Evolutionary conservation across 768 basidiomycete species (phyloP).

Genomic region (Dentipellis fragilis): DNA sequence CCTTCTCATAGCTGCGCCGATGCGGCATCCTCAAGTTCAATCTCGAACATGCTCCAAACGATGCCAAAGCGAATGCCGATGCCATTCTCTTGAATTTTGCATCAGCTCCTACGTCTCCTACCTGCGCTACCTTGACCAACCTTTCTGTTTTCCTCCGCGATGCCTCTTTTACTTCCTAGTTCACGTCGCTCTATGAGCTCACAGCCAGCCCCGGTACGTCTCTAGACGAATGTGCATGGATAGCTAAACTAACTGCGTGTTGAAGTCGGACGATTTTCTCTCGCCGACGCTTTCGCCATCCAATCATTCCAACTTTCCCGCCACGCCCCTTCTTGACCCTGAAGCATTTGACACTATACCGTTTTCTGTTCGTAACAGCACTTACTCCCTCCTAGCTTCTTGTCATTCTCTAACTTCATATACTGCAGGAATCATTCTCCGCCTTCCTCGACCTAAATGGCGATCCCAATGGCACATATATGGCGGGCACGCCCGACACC

Average conservation of each 20-base stretch:
- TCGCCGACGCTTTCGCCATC: conserved; percentile 9
- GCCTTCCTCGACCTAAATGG: conserved; percentile 3
- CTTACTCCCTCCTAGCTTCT: neutral
- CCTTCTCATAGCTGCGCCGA: too few species aligned
- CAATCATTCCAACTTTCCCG: conserved; percentile 5
- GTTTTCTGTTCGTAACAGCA: conserved; percentile 11
- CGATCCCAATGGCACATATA: neutral
- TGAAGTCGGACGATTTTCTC: neutral
- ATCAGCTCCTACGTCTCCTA: too few species aligned
- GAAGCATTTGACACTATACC: conserved; percentile 13
- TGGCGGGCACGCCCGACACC: neutral
- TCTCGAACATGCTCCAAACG: too few species aligned
- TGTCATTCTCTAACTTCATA: neutral
- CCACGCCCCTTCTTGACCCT: conserved; percentile 12
- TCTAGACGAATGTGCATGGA: neutral
- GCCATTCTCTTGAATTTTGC: too few species aligned
- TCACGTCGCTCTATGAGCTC: conserved; percentile 7
- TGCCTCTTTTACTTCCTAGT: conserved; percentile 7
- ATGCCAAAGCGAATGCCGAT: too few species aligned
- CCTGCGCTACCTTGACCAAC: too few species aligned
- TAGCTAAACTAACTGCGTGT: too few species aligned
- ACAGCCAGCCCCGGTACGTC: conserved; percentile 1
- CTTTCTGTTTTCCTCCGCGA: neutral
- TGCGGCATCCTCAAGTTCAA: too few species aligned
- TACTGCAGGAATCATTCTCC: conserved; percentile 11